phyloP scores from a whole-genome alignment of 2,329 filamentous ascomycete genomes.

The Beauveria scarabaeidicola region DNA sequence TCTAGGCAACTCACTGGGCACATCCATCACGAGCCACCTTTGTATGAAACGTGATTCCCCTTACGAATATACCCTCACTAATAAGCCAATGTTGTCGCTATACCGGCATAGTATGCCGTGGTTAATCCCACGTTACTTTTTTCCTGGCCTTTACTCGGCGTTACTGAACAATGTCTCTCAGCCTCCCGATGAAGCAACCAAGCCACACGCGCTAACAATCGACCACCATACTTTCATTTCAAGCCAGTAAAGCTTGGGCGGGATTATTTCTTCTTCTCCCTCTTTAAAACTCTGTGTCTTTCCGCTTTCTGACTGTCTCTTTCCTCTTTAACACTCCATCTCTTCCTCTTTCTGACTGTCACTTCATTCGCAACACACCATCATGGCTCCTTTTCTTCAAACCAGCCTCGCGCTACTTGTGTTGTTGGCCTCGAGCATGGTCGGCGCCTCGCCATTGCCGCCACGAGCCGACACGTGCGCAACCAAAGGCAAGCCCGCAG shows the following conservation, averaged over 20 bases:
- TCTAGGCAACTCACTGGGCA: not conserved
- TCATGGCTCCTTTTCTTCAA: conserved; percentile 15
- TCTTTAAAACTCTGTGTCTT: not conserved
- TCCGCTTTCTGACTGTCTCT: too few species aligned
- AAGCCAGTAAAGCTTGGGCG: too few species aligned
- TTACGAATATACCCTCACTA: not conserved
- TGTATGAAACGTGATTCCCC: conserved; percentile 8
- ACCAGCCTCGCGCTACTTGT: conserved; percentile 14
- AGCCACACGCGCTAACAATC: too few species aligned
- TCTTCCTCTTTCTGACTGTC: too few species aligned
- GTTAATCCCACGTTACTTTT: conserved; percentile 8
- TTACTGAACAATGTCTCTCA: not conserved
- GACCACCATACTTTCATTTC: too few species aligned
- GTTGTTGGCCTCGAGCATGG: conserved; percentile 10
- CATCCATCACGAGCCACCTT: conserved; percentile 6
- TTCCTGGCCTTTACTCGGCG: not conserved
- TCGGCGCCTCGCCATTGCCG: conserved; percentile 9
- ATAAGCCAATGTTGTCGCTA: not conserved
- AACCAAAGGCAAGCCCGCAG: conserved; percentile 24
- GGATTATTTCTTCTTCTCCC: not conserved
- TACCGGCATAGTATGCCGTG: not conserved
- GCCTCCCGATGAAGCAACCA: not conserved
- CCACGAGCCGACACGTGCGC: conserved; percentile 19
- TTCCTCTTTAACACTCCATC: too few species aligned
- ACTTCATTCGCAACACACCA: not conserved